Evolutionary conservation across 805 yeast species (phyloP), one percentile per base, ranked within the genome.

Genomic region (Nakazawaea peltata): DNA sequence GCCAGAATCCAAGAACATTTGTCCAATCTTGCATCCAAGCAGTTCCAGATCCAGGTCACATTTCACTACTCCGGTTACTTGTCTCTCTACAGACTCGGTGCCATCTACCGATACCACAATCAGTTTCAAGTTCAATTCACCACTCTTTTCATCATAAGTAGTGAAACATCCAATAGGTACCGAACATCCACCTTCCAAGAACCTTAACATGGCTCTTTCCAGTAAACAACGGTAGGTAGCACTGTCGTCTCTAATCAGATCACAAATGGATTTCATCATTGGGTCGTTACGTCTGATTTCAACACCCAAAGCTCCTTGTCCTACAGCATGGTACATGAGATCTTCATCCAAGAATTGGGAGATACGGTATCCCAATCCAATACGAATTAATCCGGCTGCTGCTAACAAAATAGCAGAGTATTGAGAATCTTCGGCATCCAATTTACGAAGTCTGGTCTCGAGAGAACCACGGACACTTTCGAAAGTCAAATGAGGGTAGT

Each of bases 231-330:
- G 70, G 41, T 77, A 59, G 1, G 87, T 71, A 3, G 94, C 69
- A 5, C 74, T 67, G 28, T 61, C 55, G 54, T 87, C 79, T 46
- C 78, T 79, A 41, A 90, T 74, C 39, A 72, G 65, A 13, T 67
- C 56, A 46, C 94, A 71, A 14, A 88, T 65, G 37, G 67, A 57
- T 46, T 62, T 62, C 58, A 83, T 72, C 33, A 64, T 61, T 5
- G 56, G 50, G 56, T 92, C 95, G 40, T 69, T 71, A 40, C 69
- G 69, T 48, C 94, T 71, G 45, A 90, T 84, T 61, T 92, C 98
- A 19, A 92, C 64, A 14, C 97, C 98, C 30, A 92, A 60, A 0
- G 97, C 97, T 44, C 98, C 98, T 63, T 92, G 98, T n/a, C 98
- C 98, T 30, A 92, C 96, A 1, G 98, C 96, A 54, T 90, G 84